Evolutionary conservation across 305 asterid species (phyloP).

Genomic region (Vinca major): DNA sequence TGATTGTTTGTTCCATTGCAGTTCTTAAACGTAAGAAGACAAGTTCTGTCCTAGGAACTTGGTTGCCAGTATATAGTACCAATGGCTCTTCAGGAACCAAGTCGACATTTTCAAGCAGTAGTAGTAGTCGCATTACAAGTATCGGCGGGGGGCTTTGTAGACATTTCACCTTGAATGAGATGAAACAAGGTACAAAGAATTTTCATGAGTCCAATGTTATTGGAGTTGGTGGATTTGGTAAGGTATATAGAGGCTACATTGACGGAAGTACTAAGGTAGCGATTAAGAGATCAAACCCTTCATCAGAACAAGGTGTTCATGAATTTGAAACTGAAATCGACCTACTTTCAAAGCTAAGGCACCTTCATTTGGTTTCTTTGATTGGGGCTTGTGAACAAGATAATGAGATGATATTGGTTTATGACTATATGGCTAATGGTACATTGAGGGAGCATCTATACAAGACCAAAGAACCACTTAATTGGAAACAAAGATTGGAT

Average conservation of each 20-base stretch:
- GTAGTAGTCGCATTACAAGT: conserved; percentile 32
- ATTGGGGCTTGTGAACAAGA: conserved; percentile 71
- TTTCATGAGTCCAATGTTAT: conserved; percentile 47
- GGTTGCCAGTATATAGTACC: conserved; percentile 42
- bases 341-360: conserved; percentile 64
- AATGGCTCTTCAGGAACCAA: conserved; percentile 24
- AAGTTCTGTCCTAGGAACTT: conserved; percentile 15
- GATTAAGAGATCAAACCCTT: conserved; percentile 52
- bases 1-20: conserved; percentile 19
- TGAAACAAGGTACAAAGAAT: conserved; percentile 36
- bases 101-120: conserved; percentile 16
- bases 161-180: conserved; percentile 50
- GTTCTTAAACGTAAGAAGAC: conserved; percentile 15
- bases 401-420: conserved; percentile 66
- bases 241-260: conserved; percentile 51
- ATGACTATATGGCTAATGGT: conserved; percentile 71
- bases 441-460: conserved; percentile 59
- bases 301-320: conserved; percentile 55
- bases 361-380: conserved; percentile 57
- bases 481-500: conserved; percentile 51
- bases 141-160: conserved; percentile 47
- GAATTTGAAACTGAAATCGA: conserved; percentile 71
- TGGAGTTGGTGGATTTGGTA: conserved; percentile 85
- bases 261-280: conserved; percentile 47
- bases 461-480: conserved; percentile 19